Evolutionary conservation across 2,329 filamentous ascomycete species (phyloP), one percentile per base, ranked within the genome.

Genomic region (Penicillium sp.): DNA sequence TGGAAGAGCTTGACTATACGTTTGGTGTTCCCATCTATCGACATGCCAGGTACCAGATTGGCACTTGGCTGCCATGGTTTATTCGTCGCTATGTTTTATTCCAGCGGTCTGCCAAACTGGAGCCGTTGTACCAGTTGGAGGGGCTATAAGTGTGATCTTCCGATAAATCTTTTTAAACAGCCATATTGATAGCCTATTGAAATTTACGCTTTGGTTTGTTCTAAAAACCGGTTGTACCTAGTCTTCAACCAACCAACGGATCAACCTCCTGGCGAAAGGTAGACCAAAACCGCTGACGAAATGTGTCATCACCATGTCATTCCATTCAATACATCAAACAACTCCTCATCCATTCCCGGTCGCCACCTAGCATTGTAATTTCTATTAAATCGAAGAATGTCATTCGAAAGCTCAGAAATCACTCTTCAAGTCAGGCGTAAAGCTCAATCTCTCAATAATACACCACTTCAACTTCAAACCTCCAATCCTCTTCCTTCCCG

Each of bases 1-100:
- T 71, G 14, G 68, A 72, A 49, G 68, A 71, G 48, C 60, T 71
- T n/a, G 65, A 69, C 47, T 81, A 81, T 62, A 74, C 82, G 54
- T 83, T 83, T 58, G 80, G 74, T 16, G 76, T 80, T 0, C 75
- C 77, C 0, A 76, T 74, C 1, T 63, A 71, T 19, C 73, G 67
- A 10, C 77, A 78, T 58, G 74, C 75, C 62, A 66, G 64, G 24
- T 79, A 78, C 55, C 74, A 78, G 60, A 55, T 63, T 66, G 54
- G 63, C 21, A 74, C 74, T 52, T 73, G 71, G 49, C 59, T 78
- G 39, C 78, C 79, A 2, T 82, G 75, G 72, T 82, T 75, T 69
- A 70, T 81, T 66, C 76, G 78, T 60, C 74, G 72, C 13, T 78
- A 76, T 48, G 56, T 80, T 19, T 66, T 79, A n/a, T 69, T 70